Evolutionary conservation across 768 basidiomycete genomes (phyloP).

Genomic region (Fomitopsis serialis): DNA sequence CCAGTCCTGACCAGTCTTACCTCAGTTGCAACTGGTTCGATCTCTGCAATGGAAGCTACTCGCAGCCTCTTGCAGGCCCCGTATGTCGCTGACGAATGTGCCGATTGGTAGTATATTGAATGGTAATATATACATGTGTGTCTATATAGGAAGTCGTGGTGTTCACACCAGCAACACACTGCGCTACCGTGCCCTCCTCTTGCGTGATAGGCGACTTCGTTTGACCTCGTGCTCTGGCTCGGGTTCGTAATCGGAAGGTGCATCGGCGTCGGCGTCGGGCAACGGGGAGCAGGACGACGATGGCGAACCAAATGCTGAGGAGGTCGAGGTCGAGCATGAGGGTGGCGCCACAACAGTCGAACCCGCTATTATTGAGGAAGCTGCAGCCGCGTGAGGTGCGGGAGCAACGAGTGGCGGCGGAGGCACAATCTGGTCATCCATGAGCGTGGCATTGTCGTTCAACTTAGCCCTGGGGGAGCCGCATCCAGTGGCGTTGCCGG

Average conservation of each 20-base stretch:
- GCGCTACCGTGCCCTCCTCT: constrained; percentile 7
- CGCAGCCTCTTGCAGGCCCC: too few species aligned
- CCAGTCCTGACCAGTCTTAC: too few species aligned
- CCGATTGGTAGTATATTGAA: too few species aligned
- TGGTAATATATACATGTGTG: too few species aligned
- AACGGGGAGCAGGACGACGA: constrained; percentile 38
- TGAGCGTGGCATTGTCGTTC: constrained; percentile 6
- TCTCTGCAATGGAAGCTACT: too few species aligned
- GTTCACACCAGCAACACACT: too few species aligned
- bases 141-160: too few species aligned
- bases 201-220: constrained; percentile 9
- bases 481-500: constrained; percentile 1
- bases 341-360: constrained; percentile 33
- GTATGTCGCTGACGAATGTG: too few species aligned
- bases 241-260: constrained; percentile 14
- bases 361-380: constrained; percentile 46
- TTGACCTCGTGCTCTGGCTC: constrained; percentile 16
- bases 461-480: not conserved
- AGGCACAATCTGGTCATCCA: constrained; percentile 20
- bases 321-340: constrained; percentile 31
- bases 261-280: constrained; percentile 25
- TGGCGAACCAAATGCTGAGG: constrained; percentile 30
- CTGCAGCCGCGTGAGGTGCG: constrained; percentile 32
- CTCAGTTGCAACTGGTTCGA: too few species aligned
- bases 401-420: constrained; percentile 20